Percentiles rank a stretch among this genome's conserved stretches.
phyloP scores from a whole-genome alignment of 2,329 filamentous ascomycete genomes.

The Cladosporium cucumerinum region DNA sequence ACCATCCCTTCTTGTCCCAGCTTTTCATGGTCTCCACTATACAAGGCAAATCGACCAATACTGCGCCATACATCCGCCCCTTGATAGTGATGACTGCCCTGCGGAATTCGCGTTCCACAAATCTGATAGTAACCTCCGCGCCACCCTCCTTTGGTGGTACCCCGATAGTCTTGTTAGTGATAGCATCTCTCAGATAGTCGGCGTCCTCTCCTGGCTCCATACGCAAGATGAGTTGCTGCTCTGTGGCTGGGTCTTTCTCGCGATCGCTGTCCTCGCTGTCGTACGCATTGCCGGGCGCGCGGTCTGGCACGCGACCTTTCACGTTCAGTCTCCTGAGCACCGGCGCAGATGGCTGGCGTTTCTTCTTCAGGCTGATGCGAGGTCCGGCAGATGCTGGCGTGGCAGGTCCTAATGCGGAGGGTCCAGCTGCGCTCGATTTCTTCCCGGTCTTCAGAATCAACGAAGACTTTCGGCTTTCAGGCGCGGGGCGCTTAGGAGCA shows the following conservation, averaged over 20 bases:
- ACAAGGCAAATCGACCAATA: conserved; percentile 78
- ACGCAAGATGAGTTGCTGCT: conserved; percentile 84
- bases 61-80: conserved; percentile 69
- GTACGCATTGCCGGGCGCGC: conserved; percentile 82
- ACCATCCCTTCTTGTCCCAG: conserved; percentile 83
- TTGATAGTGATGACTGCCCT: conserved; percentile 70
- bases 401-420: not conserved
- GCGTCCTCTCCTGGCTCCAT: conserved; percentile 84
- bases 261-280: conserved; percentile 93
- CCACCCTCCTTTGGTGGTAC: conserved; percentile 60
- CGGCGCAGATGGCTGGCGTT: conserved; percentile 18
- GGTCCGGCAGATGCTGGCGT: conserved; percentile 13
- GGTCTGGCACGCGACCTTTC: conserved; percentile 61
- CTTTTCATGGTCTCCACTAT: conserved; percentile 91
- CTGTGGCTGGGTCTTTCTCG: conserved; percentile 81
- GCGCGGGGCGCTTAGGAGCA: conserved; percentile 31
- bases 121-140: conserved; percentile 75
- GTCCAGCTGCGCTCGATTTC: conserved; percentile 19
- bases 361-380: conserved; percentile 16
- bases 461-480: conserved; percentile 29
- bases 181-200: conserved; percentile 73
- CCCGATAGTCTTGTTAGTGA: conserved; percentile 75
- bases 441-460: conserved; percentile 36
- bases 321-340: conserved; percentile 21
- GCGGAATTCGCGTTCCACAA: conserved; percentile 69